Conservation (phyloP, 179 eudicot species). For the Beta lomatogona region DNA sequence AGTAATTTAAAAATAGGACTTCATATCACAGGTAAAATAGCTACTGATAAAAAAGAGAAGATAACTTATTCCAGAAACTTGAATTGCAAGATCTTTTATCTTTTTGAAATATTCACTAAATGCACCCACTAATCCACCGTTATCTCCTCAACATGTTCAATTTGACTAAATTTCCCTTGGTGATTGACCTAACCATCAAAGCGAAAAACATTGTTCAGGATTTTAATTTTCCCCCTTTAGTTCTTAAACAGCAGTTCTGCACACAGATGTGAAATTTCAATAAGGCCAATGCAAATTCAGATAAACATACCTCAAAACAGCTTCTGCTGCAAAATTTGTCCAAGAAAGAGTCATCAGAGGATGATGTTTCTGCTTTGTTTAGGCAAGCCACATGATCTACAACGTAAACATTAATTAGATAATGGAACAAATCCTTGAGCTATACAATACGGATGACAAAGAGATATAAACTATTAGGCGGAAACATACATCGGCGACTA, state of each 20-base stretch:
- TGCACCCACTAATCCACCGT: neutral
- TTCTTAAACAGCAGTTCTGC: neutral
- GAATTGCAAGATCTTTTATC: neutral
- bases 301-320: conserved; percentile 45
- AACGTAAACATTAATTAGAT: neutral
- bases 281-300: neutral
- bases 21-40: neutral
- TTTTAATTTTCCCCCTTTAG: neutral
- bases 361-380: conserved; percentile 29
- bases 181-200: neutral
- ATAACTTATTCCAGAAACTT: conserved; percentile 1
- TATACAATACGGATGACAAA: conserved; percentile 9
- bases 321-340: conserved; percentile 48
- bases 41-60: neutral
- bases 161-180: neutral
- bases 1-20: no score
- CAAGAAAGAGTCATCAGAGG: conserved; percentile 25
- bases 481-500: conserved; percentile 47
- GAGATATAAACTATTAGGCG: neutral
- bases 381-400: conserved; percentile 51
- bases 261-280: conserved; percentile 2
- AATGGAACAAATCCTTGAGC: conserved; percentile 10
- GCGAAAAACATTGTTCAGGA: neutral
- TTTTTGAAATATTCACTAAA: neutral
- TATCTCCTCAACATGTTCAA: conserved; percentile 4